Conservation (phyloP, 495 filamentous ascomycete species). For the Podospora pseudopauciseta region DNA sequence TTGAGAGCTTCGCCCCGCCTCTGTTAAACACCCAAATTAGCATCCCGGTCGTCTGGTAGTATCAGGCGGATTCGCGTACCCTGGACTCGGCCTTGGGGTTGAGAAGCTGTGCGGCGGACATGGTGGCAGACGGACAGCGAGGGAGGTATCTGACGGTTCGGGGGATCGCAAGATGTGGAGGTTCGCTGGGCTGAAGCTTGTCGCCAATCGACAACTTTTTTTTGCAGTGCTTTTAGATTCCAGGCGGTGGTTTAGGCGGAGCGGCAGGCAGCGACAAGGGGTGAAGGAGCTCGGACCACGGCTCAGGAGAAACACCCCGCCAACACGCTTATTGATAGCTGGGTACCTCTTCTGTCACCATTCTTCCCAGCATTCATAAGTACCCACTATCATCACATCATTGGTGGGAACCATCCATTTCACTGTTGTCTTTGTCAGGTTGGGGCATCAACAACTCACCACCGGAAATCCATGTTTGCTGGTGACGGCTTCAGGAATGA, state of each 20-base stretch:
- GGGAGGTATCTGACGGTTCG: constrained; percentile 11
- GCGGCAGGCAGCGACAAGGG: constrained; percentile 32
- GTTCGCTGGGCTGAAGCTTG: constrained; percentile 24
- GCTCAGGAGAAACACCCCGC: not conserved
- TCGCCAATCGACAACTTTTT: constrained; percentile 35
- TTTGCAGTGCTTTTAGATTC: constrained; percentile 28
- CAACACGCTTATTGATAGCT: not conserved
- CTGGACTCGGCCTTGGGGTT: constrained; percentile 98
- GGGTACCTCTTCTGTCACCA: not conserved
- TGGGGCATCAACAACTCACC: not conserved
- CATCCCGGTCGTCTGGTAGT: constrained; percentile 17
- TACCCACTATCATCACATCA: not conserved
- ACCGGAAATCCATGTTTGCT: not conserved
- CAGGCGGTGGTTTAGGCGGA: constrained; percentile 25
- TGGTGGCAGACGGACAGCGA: constrained; percentile 36
- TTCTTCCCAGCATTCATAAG: not conserved
- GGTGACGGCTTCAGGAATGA: not conserved
- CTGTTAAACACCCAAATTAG: constrained; percentile 46
- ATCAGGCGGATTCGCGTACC: constrained; percentile 48
- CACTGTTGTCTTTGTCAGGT: not conserved
- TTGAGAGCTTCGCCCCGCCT: constrained; percentile 90
- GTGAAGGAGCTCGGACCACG: constrained; percentile 28
- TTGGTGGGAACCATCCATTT: not conserved
- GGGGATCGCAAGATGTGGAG: constrained; percentile 16
- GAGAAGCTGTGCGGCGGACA: constrained; percentile 92